phyloP scores from a whole-genome alignment of 257 asterid species.

The Lycium barbarum region DNA sequence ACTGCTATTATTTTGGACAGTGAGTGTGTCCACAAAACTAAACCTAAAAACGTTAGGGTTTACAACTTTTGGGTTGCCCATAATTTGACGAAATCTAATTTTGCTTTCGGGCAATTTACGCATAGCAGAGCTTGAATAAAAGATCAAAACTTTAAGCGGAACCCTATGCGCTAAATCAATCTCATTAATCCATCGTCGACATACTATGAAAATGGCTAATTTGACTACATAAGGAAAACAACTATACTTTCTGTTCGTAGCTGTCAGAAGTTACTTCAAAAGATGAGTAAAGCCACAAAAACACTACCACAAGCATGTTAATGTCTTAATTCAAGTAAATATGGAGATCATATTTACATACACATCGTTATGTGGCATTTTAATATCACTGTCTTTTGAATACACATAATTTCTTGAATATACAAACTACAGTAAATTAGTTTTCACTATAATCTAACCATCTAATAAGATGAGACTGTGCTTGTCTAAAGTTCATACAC shows the following conservation, averaged over 20 bases:
- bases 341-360: background rate
- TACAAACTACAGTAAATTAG: background rate
- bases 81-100: too few relatives aligned
- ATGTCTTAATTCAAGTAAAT: background rate
- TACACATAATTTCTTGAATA: background rate
- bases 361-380: background rate
- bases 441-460: background rate
- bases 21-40: too few relatives aligned
- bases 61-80: too few relatives aligned
- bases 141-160: background rate
- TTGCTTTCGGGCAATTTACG: too few relatives aligned
- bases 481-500: background rate
- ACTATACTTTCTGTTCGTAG: background rate
- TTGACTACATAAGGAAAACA: background rate
- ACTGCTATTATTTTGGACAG: too few relatives aligned
- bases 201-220: background rate
- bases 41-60: too few relatives aligned
- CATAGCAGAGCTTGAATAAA: background rate
- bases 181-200: background rate
- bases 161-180: background rate
- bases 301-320: background rate
- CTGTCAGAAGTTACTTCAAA: background rate
- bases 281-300: background rate
- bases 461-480: background rate
- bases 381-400: background rate